phyloP scores from a whole-genome alignment of 495 filamentous ascomycete species.

The Hyaloscypha finlandica region DNA sequence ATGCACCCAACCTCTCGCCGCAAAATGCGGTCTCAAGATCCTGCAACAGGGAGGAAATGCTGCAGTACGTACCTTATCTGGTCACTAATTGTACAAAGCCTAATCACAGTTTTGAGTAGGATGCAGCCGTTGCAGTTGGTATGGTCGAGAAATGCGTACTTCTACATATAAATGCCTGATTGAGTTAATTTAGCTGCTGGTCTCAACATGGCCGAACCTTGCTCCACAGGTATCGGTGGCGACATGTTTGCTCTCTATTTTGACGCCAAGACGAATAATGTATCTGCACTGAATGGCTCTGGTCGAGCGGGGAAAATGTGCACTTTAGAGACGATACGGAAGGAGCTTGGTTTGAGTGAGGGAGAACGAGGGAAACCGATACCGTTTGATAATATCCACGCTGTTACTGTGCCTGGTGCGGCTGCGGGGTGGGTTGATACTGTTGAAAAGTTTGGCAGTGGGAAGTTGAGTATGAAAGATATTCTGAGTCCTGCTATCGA shows the following conservation, averaged over 20 bases:
- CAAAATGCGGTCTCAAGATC: slow-evolving; percentile 53
- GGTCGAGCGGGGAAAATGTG: slow-evolving; percentile 70
- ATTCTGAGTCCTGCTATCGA: slow-evolving; percentile 80
- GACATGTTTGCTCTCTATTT: slow-evolving; percentile 98
- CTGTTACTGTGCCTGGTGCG: slow-evolving; percentile 83
- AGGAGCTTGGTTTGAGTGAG: slow-evolving; percentile 63
- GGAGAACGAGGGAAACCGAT: slow-evolving; percentile 59
- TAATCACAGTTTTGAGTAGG: slow-evolving; percentile 46
- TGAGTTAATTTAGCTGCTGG: slow-evolving; percentile 61
- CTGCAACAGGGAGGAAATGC: slow-evolving; percentile 86
- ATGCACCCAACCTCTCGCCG: slow-evolving; percentile 85
- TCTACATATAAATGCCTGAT: not conserved
- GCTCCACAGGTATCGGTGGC: slow-evolving; percentile 89
- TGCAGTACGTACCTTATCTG: slow-evolving; percentile 57
- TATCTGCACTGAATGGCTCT: slow-evolving; percentile 85
- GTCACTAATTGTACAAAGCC: not conserved
- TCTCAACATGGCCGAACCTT: slow-evolving; percentile 89
- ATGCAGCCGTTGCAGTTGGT: slow-evolving; percentile 89
- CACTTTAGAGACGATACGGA: slow-evolving; percentile 66
- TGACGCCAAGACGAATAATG: slow-evolving; percentile 72
- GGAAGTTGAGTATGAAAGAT: slow-evolving; percentile 72
- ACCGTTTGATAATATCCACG: slow-evolving; percentile 72
- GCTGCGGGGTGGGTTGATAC: slow-evolving; percentile 91
- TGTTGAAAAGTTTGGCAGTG: slow-evolving; percentile 84
- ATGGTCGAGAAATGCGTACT: slow-evolving; percentile 8